Evolutionary conservation across 2,329 filamentous ascomycete species (phyloP), one percentile per base, ranked within the genome.

Genomic region (Zarea fungicola): DNA sequence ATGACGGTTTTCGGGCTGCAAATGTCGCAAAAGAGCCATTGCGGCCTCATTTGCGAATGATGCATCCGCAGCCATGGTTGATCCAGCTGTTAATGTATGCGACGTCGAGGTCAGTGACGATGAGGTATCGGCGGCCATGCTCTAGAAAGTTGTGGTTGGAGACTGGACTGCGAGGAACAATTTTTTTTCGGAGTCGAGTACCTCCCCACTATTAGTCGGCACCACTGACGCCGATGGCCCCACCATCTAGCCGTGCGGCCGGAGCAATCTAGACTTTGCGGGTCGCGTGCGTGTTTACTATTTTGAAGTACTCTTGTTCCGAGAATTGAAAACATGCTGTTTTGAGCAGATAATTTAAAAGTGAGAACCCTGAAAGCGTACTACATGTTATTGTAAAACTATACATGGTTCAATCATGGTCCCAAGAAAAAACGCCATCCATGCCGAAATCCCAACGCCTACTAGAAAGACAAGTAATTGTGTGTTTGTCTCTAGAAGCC

Each of bases 21-120:
- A 73, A 54, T 71, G 75, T 51, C 81, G 73, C 52, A 84, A 69
- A 51, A 87, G 72, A 22, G 73, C 71, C 21, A 19, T 19, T 56
- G 39, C 25, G 73, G 65, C 54, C 71, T 65, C 31, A n/a, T 25
- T 26, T 25, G 25, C 14, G 31, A 54, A 64, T 62, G 51, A 60
- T 57, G 48, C 56, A 49, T 53, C 54, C 49, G 55, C 61, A 54
- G 65, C 63, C 63, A 74, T 73, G 48, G 62, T 61, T 41, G 76
- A 70, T 34, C 72, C 67, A 48, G 73, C 71, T 34, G 76, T 81
- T 62, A 84, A 70, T 31, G 81, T 85, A 60, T 84, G 78, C 5
- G 81, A 84, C 52, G 80, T 81, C 31, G 79, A 83, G 50, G 80
- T 83, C 59, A 79, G 72, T 52, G 79, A 81, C 54, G 81, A 83